Base-by-base conservation (phyloP, 2,329 filamentous ascomycete species). In the Talaromyces rugulosus region DNA sequence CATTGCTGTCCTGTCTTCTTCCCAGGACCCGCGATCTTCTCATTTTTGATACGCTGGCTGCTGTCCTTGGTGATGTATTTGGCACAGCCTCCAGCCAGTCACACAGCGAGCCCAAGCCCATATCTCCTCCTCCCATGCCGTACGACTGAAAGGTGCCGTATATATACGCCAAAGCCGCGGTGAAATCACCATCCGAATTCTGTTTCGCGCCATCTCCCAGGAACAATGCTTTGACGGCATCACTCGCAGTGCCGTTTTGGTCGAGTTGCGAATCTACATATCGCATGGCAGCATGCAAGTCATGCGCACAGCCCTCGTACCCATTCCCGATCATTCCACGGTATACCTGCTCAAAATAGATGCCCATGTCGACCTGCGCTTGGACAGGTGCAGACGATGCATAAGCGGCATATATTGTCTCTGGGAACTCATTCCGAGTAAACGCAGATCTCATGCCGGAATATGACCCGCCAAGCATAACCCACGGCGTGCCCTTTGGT, bases 311-410 rank as follows among this genome's bases (percentile, higher is more conserved):
- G 67, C 83, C 83, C 3, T 72, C 72, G 40, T 78, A 75, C 62
- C 82, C 83, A 61, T 83, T 82, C 5, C 74, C 75, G 4, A 77
- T 74, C 71, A 84, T 74, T 3, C 79, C 80, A 11, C 74, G 75
- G 65, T 80, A 80, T 2, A 84, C 69, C 42, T 81, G 78, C 27
- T 83, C 81, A 58, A 75, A 83, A 66, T 83, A 84, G 27, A 76
- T 70, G n/a, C 76, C 77, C 77, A 83, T 81, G 62, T 83, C 75
- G n/a, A 80, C 66, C 5, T 70, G 72, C 2, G 81, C 81, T 65
- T 85, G 71, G 0, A 82, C 77, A 0, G 78, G 78, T 7, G 78
- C 77, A 0, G 76, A 79, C 0, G 77, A 77, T 1, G 77, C 71
- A 64, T 66, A 79, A 0, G 77, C 69, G 1, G 77, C 77, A 55